These are phyloP conservation scores for Torrubiellomyces zombiae DNA, from an alignment of 2,329 filamentous ascomycete species.

Conservation along the genomic window DNA sequence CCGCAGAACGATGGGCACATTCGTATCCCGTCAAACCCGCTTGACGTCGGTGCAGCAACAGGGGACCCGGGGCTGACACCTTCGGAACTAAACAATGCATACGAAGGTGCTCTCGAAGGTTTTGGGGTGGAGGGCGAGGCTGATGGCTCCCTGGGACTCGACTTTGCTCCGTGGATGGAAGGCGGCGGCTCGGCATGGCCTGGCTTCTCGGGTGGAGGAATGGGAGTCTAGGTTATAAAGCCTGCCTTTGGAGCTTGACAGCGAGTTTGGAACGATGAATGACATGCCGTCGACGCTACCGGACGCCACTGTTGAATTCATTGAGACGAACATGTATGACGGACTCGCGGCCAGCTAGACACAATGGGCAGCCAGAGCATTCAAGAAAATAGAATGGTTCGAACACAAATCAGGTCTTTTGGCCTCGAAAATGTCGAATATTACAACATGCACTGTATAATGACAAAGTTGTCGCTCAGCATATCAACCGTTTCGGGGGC, in stretches of 20 bases:
- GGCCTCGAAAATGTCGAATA: too few relatives aligned
- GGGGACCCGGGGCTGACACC: slow-evolving; percentile 15
- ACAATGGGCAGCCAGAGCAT: too few relatives aligned
- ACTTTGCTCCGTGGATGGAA: slow-evolving; percentile 19
- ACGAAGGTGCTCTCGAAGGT: slow-evolving; percentile 30
- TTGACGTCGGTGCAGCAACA: slow-evolving; percentile 5
- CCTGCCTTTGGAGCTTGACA: too few relatives aligned
- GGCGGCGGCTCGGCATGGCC: slow-evolving; percentile 14
- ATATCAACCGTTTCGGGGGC: too few relatives aligned
- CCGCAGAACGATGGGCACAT: neutral
- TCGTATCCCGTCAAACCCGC: slow-evolving; percentile 7
- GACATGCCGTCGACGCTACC: neutral
- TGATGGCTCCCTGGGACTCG: slow-evolving; percentile 24
- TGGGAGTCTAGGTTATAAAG: slow-evolving; percentile 11
- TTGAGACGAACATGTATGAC: neutral
- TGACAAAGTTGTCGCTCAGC: too few relatives aligned
- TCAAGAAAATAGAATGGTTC: too few relatives aligned
- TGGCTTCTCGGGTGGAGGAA: slow-evolving; percentile 16
- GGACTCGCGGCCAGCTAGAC: too few relatives aligned
- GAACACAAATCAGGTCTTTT: too few relatives aligned
- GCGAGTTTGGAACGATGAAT: neutral
- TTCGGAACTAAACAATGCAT: slow-evolving; percentile 31
- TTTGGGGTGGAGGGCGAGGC: slow-evolving; percentile 28
- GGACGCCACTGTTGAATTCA: neutral
- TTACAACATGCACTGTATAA: too few relatives aligned